Conservation (phyloP, 768 basidiomycete species). For the Tephrocybe sp. region DNA sequence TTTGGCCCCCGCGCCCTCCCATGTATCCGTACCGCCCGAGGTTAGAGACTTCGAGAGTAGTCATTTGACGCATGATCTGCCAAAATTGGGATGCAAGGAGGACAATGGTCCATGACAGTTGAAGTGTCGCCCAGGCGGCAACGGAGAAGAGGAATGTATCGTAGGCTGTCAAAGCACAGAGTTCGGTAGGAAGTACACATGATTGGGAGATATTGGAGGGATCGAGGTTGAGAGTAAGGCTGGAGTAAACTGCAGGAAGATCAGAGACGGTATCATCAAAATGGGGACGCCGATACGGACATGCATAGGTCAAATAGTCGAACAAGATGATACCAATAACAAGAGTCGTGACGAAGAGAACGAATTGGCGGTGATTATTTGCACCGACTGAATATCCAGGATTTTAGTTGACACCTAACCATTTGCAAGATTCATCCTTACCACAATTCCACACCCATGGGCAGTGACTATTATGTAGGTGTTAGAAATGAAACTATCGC, state of each 20-base stretch:
- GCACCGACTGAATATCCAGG: slow-evolving; percentile 61
- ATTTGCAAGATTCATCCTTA: slow-evolving; percentile 37
- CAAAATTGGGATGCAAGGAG: slow-evolving; percentile 84
- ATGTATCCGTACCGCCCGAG: slow-evolving; percentile 95
- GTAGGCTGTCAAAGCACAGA: slow-evolving; percentile 69
- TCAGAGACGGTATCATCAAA: not conserved
- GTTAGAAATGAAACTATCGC: not conserved
- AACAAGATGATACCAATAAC: slow-evolving; percentile 79
- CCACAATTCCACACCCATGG: slow-evolving; percentile 99
- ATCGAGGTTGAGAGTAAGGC: slow-evolving; percentile 34
- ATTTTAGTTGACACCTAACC: not conserved
- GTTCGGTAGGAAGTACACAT: slow-evolving; percentile 62
- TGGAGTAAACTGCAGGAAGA: slow-evolving; percentile 50
- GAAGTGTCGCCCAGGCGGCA: slow-evolving; percentile 82
- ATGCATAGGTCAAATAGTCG: slow-evolving; percentile 80
- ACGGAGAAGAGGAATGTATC: slow-evolving; percentile 87
- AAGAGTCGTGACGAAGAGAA: slow-evolving; percentile 86
- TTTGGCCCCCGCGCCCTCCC: slow-evolving; percentile 83
- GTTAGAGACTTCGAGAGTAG: slow-evolving; percentile 93
- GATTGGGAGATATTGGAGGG: slow-evolving; percentile 47
- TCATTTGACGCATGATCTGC: slow-evolving; percentile 94
- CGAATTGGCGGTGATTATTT: slow-evolving; percentile 94
- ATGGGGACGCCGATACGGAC: slow-evolving; percentile 44
- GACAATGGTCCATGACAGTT: slow-evolving; percentile 92
- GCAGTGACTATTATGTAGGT: slow-evolving; percentile 65